Percentiles rank a stretch among this genome's conserved stretches.
Conservation (phyloP, 2,329 filamentous ascomycete genomes). For the Madurella mycetomatis region DNA sequence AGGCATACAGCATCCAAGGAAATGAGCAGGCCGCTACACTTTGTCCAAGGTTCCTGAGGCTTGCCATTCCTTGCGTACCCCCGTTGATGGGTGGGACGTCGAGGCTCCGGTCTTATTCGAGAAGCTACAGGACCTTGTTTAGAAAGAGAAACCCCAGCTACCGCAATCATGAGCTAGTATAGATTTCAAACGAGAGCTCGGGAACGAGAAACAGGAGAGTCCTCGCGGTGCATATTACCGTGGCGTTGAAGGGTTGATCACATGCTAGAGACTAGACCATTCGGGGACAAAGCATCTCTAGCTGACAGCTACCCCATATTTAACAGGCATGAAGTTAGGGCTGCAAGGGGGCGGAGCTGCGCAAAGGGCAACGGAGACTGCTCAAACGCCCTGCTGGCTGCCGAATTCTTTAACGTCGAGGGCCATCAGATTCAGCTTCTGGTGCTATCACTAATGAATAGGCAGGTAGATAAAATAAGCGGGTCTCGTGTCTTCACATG, state of each 20-base stretch:
- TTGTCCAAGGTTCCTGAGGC: neutral
- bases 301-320: too few relatives aligned
- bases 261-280: neutral
- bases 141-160: neutral
- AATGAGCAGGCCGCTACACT: too few relatives aligned
- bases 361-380: too few relatives aligned
- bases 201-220: too few relatives aligned
- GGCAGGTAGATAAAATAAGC: neutral
- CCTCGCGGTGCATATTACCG: neutral
- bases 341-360: too few relatives aligned
- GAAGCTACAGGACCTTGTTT: neutral
- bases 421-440: neutral
- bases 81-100: neutral
- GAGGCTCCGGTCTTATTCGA: neutral
- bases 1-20: neutral
- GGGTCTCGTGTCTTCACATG: constrained; percentile 15
- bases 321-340: too few relatives aligned
- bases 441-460: neutral
- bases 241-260: neutral
- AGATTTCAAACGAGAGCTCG: neutral
- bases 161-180: neutral
- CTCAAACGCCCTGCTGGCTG: too few relatives aligned
- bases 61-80: neutral
- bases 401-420: too few relatives aligned
- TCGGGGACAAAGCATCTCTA: neutral